phyloP scores from a whole-genome alignment of 1,139 yeast species.

The Zygotorulaspora mrakii region DNA sequence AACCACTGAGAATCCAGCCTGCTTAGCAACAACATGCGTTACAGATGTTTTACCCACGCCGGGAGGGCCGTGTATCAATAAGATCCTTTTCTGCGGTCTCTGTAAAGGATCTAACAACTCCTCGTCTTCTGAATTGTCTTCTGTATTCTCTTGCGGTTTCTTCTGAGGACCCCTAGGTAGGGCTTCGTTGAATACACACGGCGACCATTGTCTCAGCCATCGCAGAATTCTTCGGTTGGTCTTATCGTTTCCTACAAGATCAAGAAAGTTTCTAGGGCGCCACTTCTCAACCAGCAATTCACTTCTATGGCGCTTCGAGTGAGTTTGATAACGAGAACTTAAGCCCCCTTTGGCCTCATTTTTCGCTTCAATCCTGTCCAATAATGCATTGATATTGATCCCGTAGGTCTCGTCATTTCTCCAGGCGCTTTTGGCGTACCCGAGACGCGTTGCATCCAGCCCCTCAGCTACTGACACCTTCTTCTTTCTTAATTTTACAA shows the following conservation, averaged over 20 bases:
- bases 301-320: conserved; percentile 9
- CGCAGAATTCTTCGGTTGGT: conserved; percentile 65
- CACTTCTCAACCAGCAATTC: conserved; percentile 77
- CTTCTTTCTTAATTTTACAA: conserved; percentile 24
- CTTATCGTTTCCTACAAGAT: conserved; percentile 74
- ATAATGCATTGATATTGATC: conserved; percentile 37
- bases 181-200: conserved; percentile 55
- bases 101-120: conserved; percentile 50
- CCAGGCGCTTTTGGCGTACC: conserved; percentile 19
- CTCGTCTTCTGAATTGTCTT: conserved; percentile 11
- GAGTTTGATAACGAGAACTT: not conserved
- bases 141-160: not conserved
- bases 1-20: conserved; percentile 73
- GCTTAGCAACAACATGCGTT: conserved; percentile 79
- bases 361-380: conserved; percentile 33
- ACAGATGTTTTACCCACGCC: conserved; percentile 95
- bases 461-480: not conserved
- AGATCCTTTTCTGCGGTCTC: conserved; percentile 66
- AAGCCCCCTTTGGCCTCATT: not conserved
- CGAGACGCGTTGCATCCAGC: not conserved
- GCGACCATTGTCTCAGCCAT: conserved; percentile 84
- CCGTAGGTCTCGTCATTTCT: conserved; percentile 37
- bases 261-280: conserved; percentile 70
- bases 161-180: conserved; percentile 23
- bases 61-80: conserved; percentile 86